Evolutionary conservation across 2,329 filamentous ascomycete species (phyloP).

Genomic region (Neonectria punicea): DNA sequence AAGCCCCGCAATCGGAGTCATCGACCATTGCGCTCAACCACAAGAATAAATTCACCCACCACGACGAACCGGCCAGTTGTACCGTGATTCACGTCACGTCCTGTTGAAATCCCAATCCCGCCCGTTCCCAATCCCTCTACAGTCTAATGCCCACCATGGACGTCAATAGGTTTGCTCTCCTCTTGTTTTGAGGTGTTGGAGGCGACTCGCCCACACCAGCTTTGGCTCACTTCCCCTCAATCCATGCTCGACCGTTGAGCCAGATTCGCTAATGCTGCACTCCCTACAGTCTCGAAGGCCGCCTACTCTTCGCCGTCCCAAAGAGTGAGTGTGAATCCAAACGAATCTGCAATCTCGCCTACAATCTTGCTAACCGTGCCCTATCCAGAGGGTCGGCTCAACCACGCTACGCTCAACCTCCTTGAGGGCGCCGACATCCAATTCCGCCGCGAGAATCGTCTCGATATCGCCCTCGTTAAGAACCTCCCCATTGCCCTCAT

Average conservation of each 20-base stretch:
- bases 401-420: constrained; percentile 88
- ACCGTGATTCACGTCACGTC: constrained; percentile 1
- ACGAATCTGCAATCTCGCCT: not conserved
- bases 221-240: not conserved
- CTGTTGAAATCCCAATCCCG: not conserved
- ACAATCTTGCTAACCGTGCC: not conserved
- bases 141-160: constrained; percentile 54
- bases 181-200: not conserved
- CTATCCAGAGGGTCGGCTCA: constrained; percentile 84
- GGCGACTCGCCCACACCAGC: not conserved
- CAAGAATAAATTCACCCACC: constrained; percentile 38
- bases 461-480: constrained; percentile 97
- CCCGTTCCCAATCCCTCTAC: not conserved
- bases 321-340: constrained; percentile 78
- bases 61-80: constrained; percentile 13
- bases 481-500: constrained; percentile 95
- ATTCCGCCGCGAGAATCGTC: constrained; percentile 92
- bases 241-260: not conserved
- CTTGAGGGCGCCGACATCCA: constrained; percentile 95
- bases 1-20: constrained; percentile 43
- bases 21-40: constrained; percentile 32
- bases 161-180: constrained; percentile 60
- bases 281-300: constrained; percentile 80
- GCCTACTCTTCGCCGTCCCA: constrained; percentile 95
- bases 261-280: constrained; percentile 31